Base-by-base conservation (phyloP, 1,284 basidiomycete species). In the Ganoderma meredithae region DNA sequence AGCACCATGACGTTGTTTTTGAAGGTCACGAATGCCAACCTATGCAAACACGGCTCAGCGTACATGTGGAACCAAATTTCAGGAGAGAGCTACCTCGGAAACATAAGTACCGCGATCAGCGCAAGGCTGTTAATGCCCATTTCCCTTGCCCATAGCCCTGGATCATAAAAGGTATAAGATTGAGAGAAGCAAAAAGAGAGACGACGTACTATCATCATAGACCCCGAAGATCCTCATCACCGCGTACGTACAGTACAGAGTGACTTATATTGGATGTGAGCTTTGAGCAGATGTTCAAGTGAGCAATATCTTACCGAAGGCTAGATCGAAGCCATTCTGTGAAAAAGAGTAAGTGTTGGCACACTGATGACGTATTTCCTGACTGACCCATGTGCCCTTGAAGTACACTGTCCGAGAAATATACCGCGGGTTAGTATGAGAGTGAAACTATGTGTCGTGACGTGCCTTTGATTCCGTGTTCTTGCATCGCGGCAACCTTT, bases 401-500 rank as follows among this genome's bases (percentile, higher is more conserved):
- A 92, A 92, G 78, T 90, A 94, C 13, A 94, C 92, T 93, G 58
- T 8, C 10, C 53, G 10, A 25, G 53, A 39, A 40, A 55, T 31
- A 12, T 15, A 43, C 43, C 27, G 31, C 6, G 31, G n/a, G 44
- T 49, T 8, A 62, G 43, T 40, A 64, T 43, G 9, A 33, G 36
- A 58, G 33, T 33, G 9, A 58, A 31, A 36, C 1, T 12, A 13
- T 27, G 33, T 69, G 63, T 4, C 8, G 41, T 63, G 36, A 72
- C 76, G 7, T 71, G 88, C 93, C 91, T 86, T 88, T 90, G 63
- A 97, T 88, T 0, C 96, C 96, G 76, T 96, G 96, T 78, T 98
- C 96, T 77, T 97, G 94, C 88, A 97, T 94, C 3, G 95, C 92
- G 10, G 96, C 96, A 15, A 96, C 83, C 78, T 97, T 97, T 78